These are phyloP conservation scores for Tilletiaria anomala DNA, from an alignment of 1,284 basidiomycete species.

Conservation along the genomic window DNA sequence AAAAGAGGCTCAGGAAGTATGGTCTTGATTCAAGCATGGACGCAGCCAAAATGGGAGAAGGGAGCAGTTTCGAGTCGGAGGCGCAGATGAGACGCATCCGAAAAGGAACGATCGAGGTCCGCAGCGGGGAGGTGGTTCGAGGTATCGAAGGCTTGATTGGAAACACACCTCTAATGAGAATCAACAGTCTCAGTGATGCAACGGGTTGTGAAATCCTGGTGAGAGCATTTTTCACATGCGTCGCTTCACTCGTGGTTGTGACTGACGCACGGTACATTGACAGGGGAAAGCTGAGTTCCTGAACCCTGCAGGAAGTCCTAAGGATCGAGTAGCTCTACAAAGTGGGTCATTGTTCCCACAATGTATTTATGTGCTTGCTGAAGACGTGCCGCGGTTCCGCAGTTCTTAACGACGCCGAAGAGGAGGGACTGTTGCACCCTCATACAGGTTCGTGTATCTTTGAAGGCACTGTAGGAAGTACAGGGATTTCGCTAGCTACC, in stretches of 20 bases:
- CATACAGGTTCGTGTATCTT: slow-evolving; percentile 85
- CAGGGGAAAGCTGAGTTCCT: slow-evolving; percentile 88
- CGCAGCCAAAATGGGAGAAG: neutral
- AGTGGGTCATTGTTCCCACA: slow-evolving; percentile 47
- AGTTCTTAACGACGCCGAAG: slow-evolving; percentile 64
- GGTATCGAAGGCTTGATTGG: slow-evolving; percentile 41
- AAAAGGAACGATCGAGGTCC: slow-evolving; percentile 9
- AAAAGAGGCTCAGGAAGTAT: neutral
- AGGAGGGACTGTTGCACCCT: slow-evolving; percentile 64
- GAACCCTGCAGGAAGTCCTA: slow-evolving; percentile 93
- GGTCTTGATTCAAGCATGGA: neutral
- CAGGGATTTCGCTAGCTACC: slow-evolving; percentile 89
- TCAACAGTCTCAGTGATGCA: slow-evolving; percentile 75
- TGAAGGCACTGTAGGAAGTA: slow-evolving; percentile 93
- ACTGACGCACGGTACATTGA: neutral
- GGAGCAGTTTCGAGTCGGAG: neutral
- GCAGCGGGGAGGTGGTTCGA: slow-evolving; percentile 18
- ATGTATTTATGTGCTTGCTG: slow-evolving; percentile 53
- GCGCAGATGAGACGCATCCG: neutral
- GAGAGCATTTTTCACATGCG: slow-evolving; percentile 7
- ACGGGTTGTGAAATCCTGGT: slow-evolving; percentile 79
- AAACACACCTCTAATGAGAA: slow-evolving; percentile 82
- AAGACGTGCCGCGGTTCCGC: neutral
- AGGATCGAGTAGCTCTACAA: slow-evolving; percentile 83
- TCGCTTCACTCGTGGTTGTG: neutral